phyloP scores from a whole-genome alignment of 1,284 basidiomycete genomes.

The Lignosus rhinocerotis region DNA sequence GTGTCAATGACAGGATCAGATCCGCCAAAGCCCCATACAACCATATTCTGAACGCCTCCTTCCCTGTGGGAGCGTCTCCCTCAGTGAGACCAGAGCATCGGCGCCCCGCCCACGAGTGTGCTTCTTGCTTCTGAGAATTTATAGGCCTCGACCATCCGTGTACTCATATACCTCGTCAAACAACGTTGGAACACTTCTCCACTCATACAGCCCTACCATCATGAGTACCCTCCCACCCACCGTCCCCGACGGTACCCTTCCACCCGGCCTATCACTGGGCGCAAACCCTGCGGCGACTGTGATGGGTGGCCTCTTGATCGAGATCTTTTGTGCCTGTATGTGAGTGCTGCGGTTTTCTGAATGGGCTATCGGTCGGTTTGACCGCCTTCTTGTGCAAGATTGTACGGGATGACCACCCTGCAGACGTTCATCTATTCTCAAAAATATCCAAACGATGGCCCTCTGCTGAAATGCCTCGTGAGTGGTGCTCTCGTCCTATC shows the following conservation, averaged over 20 bases:
- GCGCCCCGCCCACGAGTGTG: too few relatives aligned
- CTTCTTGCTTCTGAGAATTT: too few relatives aligned
- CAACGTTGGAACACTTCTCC: too few relatives aligned
- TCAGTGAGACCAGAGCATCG: too few relatives aligned
- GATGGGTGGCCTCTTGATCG: neutral
- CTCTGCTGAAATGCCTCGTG: neutral
- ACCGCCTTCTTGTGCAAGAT: neutral
- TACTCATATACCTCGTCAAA: too few relatives aligned
- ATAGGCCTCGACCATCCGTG: too few relatives aligned
- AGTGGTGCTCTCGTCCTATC: neutral
- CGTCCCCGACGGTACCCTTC: neutral
- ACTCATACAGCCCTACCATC: too few relatives aligned
- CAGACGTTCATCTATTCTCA: constrained; percentile 3
- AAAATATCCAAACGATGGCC: neutral
- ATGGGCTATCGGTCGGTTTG: neutral
- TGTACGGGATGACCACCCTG: constrained; percentile 1
- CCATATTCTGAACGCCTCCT: too few relatives aligned
- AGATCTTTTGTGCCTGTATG: constrained; percentile 1
- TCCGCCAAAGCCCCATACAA: too few relatives aligned
- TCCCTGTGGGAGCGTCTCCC: too few relatives aligned
- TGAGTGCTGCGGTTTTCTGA: neutral
- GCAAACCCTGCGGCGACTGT: neutral
- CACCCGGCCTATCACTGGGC: neutral
- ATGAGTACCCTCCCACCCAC: too few relatives aligned
- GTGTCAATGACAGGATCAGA: too few relatives aligned